phyloP scores from a whole-genome alignment of 306 rosid genomes.

The Senna siamea region DNA sequence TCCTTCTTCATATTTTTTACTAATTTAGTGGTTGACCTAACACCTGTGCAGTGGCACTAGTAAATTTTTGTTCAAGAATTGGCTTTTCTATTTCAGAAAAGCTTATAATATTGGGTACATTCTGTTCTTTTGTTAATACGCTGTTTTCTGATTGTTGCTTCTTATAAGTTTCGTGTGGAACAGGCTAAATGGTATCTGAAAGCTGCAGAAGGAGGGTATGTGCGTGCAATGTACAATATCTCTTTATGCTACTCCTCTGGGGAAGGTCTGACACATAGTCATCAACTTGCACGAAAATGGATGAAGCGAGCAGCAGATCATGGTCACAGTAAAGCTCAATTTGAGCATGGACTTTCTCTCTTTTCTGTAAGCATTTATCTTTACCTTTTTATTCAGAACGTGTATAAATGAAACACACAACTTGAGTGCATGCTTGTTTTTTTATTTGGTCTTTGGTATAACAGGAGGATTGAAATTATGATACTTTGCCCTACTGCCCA shows the following conservation, averaged over 20 bases:
- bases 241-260: constrained; percentile 81
- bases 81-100: background rate
- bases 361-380: constrained; percentile 50
- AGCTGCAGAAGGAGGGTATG: constrained; percentile 90
- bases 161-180: constrained; percentile 35
- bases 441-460: background rate
- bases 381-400: background rate
- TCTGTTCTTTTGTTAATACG: background rate
- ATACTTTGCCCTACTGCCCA: background rate
- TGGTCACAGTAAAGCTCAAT: constrained; percentile 67
- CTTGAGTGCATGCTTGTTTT: background rate
- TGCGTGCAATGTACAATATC: constrained; percentile 88
- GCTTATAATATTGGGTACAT: constrained; percentile 26
- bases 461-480: background rate
- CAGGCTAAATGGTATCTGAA: constrained; percentile 90
- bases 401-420: constrained; percentile 17
- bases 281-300: constrained; percentile 60
- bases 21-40: background rate
- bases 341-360: constrained; percentile 62
- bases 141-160: constrained; percentile 24
- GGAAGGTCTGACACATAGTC: constrained; percentile 66
- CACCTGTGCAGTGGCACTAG: background rate
- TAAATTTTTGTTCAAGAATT: constrained; percentile 16
- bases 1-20: background rate
- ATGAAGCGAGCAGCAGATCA: constrained; percentile 70